phyloP scores from a whole-genome alignment of 73 alveolate genomes.

The Paramecium pentaurelia region DNA sequence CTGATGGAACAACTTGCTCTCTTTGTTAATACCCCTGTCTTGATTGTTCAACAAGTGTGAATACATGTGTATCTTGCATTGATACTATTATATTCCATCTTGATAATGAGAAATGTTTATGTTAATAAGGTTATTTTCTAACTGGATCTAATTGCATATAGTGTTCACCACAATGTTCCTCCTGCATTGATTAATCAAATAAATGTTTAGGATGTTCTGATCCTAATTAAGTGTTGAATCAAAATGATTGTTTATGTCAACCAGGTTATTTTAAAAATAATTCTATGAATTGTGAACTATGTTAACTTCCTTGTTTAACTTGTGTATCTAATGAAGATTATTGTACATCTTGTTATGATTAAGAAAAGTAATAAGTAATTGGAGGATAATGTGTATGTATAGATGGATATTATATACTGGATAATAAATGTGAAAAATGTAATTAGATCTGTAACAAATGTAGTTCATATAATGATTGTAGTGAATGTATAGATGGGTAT shows the following conservation, averaged over 20 bases:
- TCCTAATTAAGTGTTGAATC: neutral
- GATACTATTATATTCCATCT: neutral
- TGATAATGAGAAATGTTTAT: neutral
- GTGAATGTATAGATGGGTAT: neutral
- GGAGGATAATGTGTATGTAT: neutral
- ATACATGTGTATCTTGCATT: neutral
- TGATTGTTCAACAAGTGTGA: neutral
- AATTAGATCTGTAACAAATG: neutral
- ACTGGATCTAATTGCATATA: neutral
- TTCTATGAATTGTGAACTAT: neutral
- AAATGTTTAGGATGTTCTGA: neutral
- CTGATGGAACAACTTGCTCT: neutral
- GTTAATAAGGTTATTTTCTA: neutral
- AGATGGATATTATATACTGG: neutral
- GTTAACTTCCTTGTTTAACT: neutral
- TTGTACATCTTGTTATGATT: neutral
- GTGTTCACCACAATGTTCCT: neutral
- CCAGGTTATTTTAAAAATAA: neutral
- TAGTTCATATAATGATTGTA: neutral
- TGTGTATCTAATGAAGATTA: neutral
- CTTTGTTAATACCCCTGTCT: neutral
- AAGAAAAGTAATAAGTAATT: neutral
- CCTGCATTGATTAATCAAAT: neutral
- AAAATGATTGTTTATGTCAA: neutral
- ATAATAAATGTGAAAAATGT: neutral